Base-by-base conservation (phyloP, 2,329 filamentous ascomycete genomes). In the Dactylonectria macrodidyma region DNA sequence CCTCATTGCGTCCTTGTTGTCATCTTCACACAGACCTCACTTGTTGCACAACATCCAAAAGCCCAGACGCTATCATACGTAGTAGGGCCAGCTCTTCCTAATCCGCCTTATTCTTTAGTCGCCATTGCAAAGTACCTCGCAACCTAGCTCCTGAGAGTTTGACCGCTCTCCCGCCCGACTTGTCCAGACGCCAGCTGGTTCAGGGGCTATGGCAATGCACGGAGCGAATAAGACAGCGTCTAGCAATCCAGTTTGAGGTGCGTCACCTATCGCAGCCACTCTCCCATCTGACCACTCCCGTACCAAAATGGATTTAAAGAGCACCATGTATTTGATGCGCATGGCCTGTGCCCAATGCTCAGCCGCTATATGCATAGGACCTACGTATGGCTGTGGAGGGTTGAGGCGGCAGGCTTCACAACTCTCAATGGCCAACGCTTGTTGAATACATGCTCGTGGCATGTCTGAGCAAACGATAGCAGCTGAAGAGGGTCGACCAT, bases 271-370 rank as follows among this genome's bases (percentile, higher is more conserved):
- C 54, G 47, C 54, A 55, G 44, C 34, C 59, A 62, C 54, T 47
- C 54, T 34, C 51, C 38, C 22, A 11, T n/a, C 36, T 54, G 36
- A 36, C 55, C 62, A 65, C 48, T 65, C 62, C n/a, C 24, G 48
- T 52, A 24, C 46, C 38, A 33, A 47, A 36, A 52, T 52, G 26
- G 36, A 59, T 16, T 34, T 36, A 30, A 36, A 34, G 51, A 22
- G 26, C n/a, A n/a, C 26, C 30, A 30, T 10, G 24, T 26, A 33
- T 19, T 33, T 22, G 44, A 48, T 26, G 33, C 19, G 24, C 12
- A 6, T 22, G 57, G 57, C 50, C 41, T 56, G 63, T 61, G 57
- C 57, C 41, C 38, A 26, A 30, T 26, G 55, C 41, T 47, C n/a
- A 24, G 44, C 34, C 9, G 22, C 19, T 11, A 26, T 22, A 5